These are phyloP conservation scores for Staphylotrichum longicolle DNA, from an alignment of 495 filamentous ascomycete species.

Conservation along the genomic window DNA sequence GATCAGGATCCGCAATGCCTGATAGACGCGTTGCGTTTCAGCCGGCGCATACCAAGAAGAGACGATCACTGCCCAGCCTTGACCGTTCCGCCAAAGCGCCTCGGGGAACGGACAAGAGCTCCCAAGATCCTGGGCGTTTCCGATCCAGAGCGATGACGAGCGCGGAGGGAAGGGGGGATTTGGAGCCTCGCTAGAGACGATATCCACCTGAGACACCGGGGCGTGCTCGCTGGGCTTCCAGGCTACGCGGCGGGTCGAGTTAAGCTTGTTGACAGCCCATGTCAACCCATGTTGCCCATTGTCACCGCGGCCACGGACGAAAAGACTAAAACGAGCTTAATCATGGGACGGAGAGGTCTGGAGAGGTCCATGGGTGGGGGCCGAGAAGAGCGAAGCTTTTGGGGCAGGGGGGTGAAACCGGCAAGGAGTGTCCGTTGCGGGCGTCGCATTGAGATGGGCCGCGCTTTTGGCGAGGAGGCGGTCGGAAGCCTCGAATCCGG, in stretches of 20 bases:
- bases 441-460: slow-evolving; percentile 22
- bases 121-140: neutral
- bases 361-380: slow-evolving; percentile 7
- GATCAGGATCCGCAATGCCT: slow-evolving; percentile 31
- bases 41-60: slow-evolving; percentile 4
- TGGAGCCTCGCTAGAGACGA: neutral
- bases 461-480: slow-evolving; percentile 12
- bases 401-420: slow-evolving; percentile 32
- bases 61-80: slow-evolving; percentile 10
- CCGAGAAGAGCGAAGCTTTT: slow-evolving; percentile 26
- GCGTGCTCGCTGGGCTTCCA: neutral
- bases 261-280: neutral
- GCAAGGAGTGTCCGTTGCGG: slow-evolving; percentile 16
- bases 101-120: neutral
- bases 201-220: slow-evolving; percentile 11
- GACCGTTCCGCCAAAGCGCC: neutral
- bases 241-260: neutral
- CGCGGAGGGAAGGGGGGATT: neutral
- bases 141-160: neutral
- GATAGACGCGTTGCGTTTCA: slow-evolving; percentile 32
- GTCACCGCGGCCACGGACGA: neutral
- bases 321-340: slow-evolving; percentile 19
- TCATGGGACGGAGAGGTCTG: slow-evolving; percentile 11
- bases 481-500: slow-evolving; percentile 24
- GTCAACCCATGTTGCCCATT: neutral